Evolutionary conservation across 345 rosid genomes (phyloP).

Genomic region (Gossypium longicalyx): DNA sequence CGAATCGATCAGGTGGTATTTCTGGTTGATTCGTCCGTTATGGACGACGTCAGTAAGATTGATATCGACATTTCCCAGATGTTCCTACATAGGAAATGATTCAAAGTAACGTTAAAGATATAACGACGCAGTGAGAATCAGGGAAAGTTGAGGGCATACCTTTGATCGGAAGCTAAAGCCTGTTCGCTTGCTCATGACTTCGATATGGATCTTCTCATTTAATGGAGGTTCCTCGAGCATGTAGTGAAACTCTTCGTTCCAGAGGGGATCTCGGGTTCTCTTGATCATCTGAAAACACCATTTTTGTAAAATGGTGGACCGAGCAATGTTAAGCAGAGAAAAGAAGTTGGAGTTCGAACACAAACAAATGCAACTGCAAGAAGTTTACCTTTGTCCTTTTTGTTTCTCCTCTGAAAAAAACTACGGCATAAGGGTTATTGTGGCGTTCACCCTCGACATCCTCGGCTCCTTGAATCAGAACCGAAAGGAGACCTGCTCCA

Average conservation of each 20-base stretch:
- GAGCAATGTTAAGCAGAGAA: not conserved
- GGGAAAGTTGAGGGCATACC: constrained; percentile 29
- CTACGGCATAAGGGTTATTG: constrained; percentile 58
- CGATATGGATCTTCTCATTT: constrained; percentile 53
- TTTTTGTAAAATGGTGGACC: not conserved
- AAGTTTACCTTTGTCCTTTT: constrained; percentile 61
- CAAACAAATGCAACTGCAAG: not conserved
- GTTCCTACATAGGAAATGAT: constrained; percentile 42
- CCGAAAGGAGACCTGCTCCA: constrained; percentile 63
- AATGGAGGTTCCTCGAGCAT: constrained; percentile 64
- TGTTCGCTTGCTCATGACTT: constrained; percentile 54
- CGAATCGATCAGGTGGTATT: constrained; percentile 72
- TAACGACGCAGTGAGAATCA: not conserved
- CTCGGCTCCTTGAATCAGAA: constrained; percentile 55
- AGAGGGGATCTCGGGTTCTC: constrained; percentile 54
- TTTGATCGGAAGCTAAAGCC: constrained; percentile 51
- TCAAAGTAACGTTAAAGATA: not conserved
- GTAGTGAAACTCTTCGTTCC: constrained; percentile 71
- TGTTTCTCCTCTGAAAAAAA: constrained; percentile 64
- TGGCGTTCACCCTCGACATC: constrained; percentile 64
- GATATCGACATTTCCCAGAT: constrained; percentile 63
- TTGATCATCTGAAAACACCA: constrained; percentile 40
- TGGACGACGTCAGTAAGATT: constrained; percentile 64
- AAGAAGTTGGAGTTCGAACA: not conserved
- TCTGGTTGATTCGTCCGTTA: constrained; percentile 78